Evolutionary conservation across 805 yeast species (phyloP).

Genomic region (Saturnispora zaruensis): DNA sequence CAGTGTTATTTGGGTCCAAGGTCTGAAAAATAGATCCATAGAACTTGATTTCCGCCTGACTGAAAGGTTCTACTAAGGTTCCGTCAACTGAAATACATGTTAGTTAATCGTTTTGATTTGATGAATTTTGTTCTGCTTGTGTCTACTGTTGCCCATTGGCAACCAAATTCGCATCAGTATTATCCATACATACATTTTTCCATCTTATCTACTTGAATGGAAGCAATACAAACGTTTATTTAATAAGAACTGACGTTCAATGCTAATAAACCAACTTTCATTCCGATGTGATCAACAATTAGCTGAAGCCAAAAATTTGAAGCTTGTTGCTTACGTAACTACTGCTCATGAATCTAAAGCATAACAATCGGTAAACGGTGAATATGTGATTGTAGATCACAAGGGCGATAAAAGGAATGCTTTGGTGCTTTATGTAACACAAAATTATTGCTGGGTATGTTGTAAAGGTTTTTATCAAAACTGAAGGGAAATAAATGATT

Average conservation of each 20-base stretch:
- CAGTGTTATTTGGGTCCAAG: constrained; percentile 70
- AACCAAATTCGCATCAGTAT: not conserved
- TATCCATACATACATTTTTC: constrained; percentile 6
- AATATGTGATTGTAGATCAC: too few species aligned
- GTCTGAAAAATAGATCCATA: constrained; percentile 71
- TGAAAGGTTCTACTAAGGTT: constrained; percentile 31
- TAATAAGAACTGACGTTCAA: not conserved
- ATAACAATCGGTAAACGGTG: not conserved
- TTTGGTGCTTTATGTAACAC: too few species aligned
- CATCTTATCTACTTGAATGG: not conserved
- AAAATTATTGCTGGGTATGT: too few species aligned
- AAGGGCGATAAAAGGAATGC: too few species aligned
- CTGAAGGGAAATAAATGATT: too few species aligned
- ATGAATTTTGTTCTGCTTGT: not conserved
- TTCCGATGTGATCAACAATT: not conserved
- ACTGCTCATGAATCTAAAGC: not conserved
- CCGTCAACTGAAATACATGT: constrained; percentile 9
- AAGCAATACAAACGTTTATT: not conserved
- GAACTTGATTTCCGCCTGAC: constrained; percentile 68
- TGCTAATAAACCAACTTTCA: not conserved
- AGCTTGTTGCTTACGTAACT: not conserved
- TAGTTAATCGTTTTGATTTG: not conserved
- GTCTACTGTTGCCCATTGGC: not conserved
- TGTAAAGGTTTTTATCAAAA: too few species aligned
- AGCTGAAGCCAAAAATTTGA: too few species aligned